A percentile compares a stretch with the other conserved stretches of the same genome.
Evolutionary conservation across 1,284 basidiomycete species (phyloP).

Genomic region (Tylopilus orsonianus): DNA sequence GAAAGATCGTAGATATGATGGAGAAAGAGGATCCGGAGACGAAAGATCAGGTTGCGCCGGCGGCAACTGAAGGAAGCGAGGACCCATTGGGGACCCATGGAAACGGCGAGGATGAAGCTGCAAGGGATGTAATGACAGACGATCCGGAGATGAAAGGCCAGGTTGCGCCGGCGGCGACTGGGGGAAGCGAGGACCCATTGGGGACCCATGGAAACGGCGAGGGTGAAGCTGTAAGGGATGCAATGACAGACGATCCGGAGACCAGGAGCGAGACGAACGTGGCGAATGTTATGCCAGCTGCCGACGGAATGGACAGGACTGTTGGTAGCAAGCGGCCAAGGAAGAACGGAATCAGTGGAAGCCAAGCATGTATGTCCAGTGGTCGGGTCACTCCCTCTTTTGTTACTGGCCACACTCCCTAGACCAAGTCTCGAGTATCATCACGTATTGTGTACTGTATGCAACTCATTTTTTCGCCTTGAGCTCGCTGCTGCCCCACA

Average conservation of each 20-base stretch:
- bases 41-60: slow-evolving; percentile 1
- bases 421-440: no score
- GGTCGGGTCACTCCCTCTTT: no score
- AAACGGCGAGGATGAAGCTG: not conserved
- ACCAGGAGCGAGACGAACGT: not conserved
- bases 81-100: not conserved
- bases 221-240: not conserved
- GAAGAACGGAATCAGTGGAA: not conserved
- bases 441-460: slow-evolving; percentile 10
- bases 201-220: not conserved
- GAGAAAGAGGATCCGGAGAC: slow-evolving; percentile 13
- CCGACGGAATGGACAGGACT: not conserved
- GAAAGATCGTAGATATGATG: slow-evolving; percentile 27
- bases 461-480: not conserved
- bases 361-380: no score
- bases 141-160: no score
- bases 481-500: no score
- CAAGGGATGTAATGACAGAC: not conserved
- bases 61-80: not conserved
- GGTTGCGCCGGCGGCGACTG: not conserved
- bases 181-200: not conserved
- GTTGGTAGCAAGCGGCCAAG: not conserved
- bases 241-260: not conserved
- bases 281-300: not conserved
- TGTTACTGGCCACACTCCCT: no score